Base-by-base conservation (phyloP, 345 rosid genomes). In the Eutrema japonicum region DNA sequence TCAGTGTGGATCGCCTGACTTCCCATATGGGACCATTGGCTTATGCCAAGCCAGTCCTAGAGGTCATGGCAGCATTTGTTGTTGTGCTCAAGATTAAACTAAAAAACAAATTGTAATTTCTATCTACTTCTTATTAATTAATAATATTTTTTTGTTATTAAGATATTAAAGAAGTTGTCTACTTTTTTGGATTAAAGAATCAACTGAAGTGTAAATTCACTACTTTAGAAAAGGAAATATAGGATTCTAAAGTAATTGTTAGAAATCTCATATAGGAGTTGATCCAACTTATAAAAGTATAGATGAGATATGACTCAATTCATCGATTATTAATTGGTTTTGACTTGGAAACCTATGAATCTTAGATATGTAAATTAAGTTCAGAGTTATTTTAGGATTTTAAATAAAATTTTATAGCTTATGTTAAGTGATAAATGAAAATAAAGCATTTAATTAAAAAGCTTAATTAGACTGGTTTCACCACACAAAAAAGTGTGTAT, bases 41-140 rank as follows among this genome's bases (percentile, higher is more conserved):
- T 41, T 27, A 11, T 75, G 78, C 30, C 73, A 42, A 68, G 8
- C 78, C 2, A 68, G 6, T 68, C 78, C 74, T 52, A 51, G 49
- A 42, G 74, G 64, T 33, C 73, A 75, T 75, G 75, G 75, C 59
- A 68, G 62, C 9, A 14, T 68, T 46, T 76, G 74, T 22, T 59
- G 64, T 38, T 59, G 64, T 59, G 14, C 47, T 22, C 38, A 59
- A 38, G 47, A 38, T 38, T 59, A 59, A 57, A 22, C 46, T 58
- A 45, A 1, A 6, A 38, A 10, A 7, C 8, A 45, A 16, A 41
- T 4, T 42, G 2, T 35, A 16, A 6, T 8, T 3, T 27, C 38
- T 55, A 35, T 22, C 5, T 50, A 26, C 36, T 22, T 66, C 12
- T n/a, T 8, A 13, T 42, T 43, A 43, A n/a, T 1, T 46, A 45